phyloP scores from a whole-genome alignment of 2,329 filamentous ascomycete species.

The Aspergillus puulaauensis region DNA sequence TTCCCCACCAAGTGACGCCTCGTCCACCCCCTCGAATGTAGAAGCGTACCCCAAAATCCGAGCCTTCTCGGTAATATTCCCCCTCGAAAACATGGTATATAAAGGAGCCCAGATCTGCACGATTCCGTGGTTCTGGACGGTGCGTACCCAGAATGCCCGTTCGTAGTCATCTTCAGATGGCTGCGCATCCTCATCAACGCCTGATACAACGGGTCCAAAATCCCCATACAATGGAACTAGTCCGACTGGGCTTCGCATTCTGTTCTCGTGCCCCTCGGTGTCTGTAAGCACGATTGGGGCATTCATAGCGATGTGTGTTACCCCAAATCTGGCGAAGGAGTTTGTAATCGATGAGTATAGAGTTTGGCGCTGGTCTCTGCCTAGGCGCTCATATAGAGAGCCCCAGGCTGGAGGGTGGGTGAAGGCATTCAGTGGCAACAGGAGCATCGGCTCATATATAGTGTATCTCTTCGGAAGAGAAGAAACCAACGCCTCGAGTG shows the following conservation, averaged over 20 bases:
- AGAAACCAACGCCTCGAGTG: conserved; percentile 14
- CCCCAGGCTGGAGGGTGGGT: conserved; percentile 28
- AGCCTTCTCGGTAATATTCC: conserved; percentile 87
- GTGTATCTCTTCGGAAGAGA: conserved; percentile 50
- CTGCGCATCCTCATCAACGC: conserved; percentile 20
- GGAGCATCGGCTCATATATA: conserved; percentile 57
- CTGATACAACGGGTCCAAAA: conserved; percentile 59
- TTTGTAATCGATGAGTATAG: conserved; percentile 45
- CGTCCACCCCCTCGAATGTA: conserved; percentile 35
- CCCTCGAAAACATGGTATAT: conserved; percentile 92
- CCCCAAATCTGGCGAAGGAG: conserved; percentile 36
- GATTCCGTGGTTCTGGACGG: conserved; percentile 74
- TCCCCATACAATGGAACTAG: conserved; percentile 70
- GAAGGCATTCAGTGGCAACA: conserved; percentile 54
- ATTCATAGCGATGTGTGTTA: conserved; percentile 60
- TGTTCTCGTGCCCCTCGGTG: conserved; percentile 56
- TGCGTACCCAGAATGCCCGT: conserved; percentile 73
- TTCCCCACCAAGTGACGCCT: conserved; percentile 22
- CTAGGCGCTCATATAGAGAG: conserved; percentile 28
- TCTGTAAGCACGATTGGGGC: conserved; percentile 51
- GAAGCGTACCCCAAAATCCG: conserved; percentile 58
- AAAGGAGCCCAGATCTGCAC: conserved; percentile 81
- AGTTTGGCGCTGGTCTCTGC: conserved; percentile 26
- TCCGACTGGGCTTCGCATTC: conserved; percentile 70
- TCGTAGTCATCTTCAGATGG: conserved; percentile 57